phyloP scores from a whole-genome alignment of 345 rosid genomes.

The Microthlaspi erraticum region DNA sequence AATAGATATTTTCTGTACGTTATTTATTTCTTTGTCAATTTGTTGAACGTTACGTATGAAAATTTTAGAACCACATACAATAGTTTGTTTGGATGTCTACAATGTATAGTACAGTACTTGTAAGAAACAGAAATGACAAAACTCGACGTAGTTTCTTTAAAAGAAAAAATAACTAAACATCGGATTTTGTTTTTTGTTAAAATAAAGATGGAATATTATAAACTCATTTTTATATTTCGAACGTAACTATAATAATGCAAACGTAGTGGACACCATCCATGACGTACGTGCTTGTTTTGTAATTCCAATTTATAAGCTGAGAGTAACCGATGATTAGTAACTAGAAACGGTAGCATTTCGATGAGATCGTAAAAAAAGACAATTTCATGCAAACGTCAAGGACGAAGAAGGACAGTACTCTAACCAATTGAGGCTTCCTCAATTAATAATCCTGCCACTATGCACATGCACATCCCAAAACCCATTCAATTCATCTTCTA shows the following conservation, averaged over 20 bases:
- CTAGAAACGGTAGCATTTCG: conserved; percentile 29
- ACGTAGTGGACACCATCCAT: background rate
- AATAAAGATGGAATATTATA: no score
- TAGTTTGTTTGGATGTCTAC: conserved; percentile 5
- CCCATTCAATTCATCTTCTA: conserved; percentile 1
- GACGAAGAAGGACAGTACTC: conserved; percentile 39
- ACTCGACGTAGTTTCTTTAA: background rate
- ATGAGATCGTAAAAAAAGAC: conserved; percentile 15
- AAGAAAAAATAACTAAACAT: background rate
- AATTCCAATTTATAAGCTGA: background rate
- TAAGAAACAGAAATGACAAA: background rate
- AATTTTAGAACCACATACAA: background rate
- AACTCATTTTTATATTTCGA: background rate
- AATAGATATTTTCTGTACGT: conserved; percentile 11
- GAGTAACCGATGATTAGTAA: conserved; percentile 17
- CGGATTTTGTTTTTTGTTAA: no score
- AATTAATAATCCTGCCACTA: conserved; percentile 35
- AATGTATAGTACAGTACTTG: background rate
- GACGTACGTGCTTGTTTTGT: conserved; percentile 1
- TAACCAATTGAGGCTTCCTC: conserved; percentile 33
- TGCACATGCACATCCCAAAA: conserved; percentile 35
- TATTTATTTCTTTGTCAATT: conserved; percentile 14
- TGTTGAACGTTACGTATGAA: conserved; percentile 16
- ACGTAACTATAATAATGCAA: background rate
- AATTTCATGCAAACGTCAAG: conserved; percentile 35